Evolutionary conservation across 805 yeast species (phyloP), one percentile per base, ranked within the genome.

Genomic region (Wickerhamiella australiensis): DNA sequence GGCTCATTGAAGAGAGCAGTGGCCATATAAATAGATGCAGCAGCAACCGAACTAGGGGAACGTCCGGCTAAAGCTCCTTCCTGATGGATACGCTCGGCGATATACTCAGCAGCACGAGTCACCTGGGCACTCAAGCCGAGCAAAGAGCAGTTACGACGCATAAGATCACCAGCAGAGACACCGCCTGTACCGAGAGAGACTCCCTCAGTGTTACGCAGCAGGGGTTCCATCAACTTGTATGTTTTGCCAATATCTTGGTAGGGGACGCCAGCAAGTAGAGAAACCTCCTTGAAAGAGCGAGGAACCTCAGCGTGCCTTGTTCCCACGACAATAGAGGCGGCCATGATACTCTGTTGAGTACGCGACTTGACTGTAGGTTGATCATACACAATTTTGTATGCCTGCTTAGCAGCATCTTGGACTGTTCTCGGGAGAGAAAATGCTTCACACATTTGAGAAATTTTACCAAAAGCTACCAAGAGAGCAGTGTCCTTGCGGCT

Each of bases 331-430:
- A 92, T 92, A 0, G 95, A 85, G 1, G 96, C 96, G 1, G 97
- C 98, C 87, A 92, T 87, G 42, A 92, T 85, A 54, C 88, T 79
- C 64, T 87, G 96, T 59, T 85, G 88, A 0, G 94, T 81, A 63
- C 92, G 86, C 51, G 96, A 96, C 61, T 88, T 79, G 59, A 92
- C 72, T 8, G 81, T 76, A 58, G 80, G 78, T 56, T 87, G 95
- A 56, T 90, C 96, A 59, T 85, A 80, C 18, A 90, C 95, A 50
- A 88, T 66, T 63, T 88, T 87, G 65, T 84, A 92, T 22, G 94
- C 95, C 67, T 92, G 96, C 63, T 92, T 92, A 23, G 97, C 96
- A 56, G 95, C 94, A 66, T 92, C 97, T 62, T 87, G 95, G 3
- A 92, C 97, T 54, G 92, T 85, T 61, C 85, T 82, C 9, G 98